These are phyloP conservation scores for Plasmodium malariae DNA, from an alignment of 169 alveolate species.

Conservation along the genomic window DNA sequence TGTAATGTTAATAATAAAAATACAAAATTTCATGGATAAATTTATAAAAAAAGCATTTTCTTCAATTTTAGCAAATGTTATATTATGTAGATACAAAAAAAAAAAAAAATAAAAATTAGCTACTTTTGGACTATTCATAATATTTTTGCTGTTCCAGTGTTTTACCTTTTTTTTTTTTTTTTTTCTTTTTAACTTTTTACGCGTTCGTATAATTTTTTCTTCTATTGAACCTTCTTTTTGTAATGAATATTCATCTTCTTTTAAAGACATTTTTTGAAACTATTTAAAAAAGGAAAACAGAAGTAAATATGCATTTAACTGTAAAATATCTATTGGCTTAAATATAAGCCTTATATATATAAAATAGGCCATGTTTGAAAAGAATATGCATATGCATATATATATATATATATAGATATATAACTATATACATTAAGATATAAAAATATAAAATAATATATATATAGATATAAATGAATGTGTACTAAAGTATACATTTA, in stretches of 20 bases:
- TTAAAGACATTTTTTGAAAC: constrained; percentile 71
- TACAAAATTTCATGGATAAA: not conserved
- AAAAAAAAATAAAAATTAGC: too few relatives aligned
- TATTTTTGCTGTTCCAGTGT: too few relatives aligned
- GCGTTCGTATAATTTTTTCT: constrained; percentile 40
- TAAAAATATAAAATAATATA: not conserved
- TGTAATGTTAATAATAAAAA: constrained; percentile 3
- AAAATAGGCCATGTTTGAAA: too few relatives aligned
- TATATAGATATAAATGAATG: not conserved
- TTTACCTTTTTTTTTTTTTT: constrained; percentile 58
- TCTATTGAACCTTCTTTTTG: constrained; percentile 44
- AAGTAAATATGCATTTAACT: not conserved
- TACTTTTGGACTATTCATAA: too few relatives aligned
- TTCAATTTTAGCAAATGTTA: too few relatives aligned
- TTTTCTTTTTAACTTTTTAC: constrained; percentile 58
- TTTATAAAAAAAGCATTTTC: not conserved
- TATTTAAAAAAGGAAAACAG: constrained; percentile 28
- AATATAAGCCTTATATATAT: not conserved
- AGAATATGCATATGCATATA: constrained; percentile 1
- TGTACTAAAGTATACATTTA: constrained; percentile 10
- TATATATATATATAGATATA: not conserved
- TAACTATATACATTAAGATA: not conserved
- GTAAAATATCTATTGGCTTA: not conserved
- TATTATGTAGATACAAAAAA: not conserved
- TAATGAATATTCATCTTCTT: constrained; percentile 30